These are phyloP conservation scores for Paramecium sonneborni DNA, from an alignment of 73 alveolate species.

Conservation along the genomic window DNA sequence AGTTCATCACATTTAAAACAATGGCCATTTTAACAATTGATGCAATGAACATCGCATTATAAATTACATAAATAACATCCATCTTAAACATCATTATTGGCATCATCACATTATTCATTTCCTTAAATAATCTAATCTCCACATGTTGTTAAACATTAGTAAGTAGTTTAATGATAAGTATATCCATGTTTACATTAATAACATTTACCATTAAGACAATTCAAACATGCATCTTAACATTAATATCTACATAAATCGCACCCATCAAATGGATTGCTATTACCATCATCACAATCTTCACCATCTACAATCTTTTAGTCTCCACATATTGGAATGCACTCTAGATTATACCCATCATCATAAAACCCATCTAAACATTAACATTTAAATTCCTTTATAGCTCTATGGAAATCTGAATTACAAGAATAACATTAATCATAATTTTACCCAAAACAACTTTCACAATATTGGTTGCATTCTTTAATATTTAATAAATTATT, in stretches of 20 bases:
- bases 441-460: not conserved
- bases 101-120: conserved; percentile 34
- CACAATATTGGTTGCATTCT: not conserved
- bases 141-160: not conserved
- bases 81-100: not conserved
- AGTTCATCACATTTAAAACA: not conserved
- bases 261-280: conserved; percentile 4
- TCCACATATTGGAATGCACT: not conserved
- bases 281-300: conserved; percentile 52
- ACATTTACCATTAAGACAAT: not conserved
- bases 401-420: not conserved
- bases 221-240: not conserved
- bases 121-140: not conserved
- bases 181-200: not conserved
- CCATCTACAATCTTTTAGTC: not conserved
- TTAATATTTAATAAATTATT: not conserved
- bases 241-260: not conserved
- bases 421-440: not conserved
- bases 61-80: conserved; percentile 2
- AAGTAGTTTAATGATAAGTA: not conserved
- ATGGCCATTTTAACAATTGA: not conserved
- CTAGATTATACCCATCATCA: not conserved
- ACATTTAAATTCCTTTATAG: not conserved
- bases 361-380: not conserved
- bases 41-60: not conserved